These are phyloP conservation scores for Cryptosporidium felis DNA, from an alignment of 169 alveolate species.

Conservation along the genomic window DNA sequence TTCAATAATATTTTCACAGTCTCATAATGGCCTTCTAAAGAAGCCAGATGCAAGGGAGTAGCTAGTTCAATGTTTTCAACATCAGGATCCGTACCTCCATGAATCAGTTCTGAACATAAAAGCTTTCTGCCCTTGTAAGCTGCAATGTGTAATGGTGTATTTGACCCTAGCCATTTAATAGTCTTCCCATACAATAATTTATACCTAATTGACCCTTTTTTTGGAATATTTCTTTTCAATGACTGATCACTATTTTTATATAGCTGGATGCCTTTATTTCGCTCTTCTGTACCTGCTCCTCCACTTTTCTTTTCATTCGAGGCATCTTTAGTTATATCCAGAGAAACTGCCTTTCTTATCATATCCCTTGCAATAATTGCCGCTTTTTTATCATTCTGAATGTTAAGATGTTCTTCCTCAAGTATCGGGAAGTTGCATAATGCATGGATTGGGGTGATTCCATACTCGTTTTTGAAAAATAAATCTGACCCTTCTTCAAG, in stretches of 20 bases:
- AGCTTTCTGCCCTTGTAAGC: conserved; percentile 83
- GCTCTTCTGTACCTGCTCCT: not conserved
- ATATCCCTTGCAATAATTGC: conserved; percentile 67
- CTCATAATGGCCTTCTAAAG: conserved; percentile 82
- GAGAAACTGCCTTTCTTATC: conserved; percentile 28
- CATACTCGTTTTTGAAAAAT: conserved; percentile 51
- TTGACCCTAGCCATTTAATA: conserved; percentile 80
- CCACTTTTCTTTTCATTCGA: not conserved
- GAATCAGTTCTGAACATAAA: conserved; percentile 81
- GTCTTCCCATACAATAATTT: conserved; percentile 79
- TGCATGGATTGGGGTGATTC: conserved; percentile 66
- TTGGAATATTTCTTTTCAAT: conserved; percentile 5
- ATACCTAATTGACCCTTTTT: conserved; percentile 33
- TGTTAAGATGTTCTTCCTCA: conserved; percentile 13
- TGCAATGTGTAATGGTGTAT: conserved; percentile 85
- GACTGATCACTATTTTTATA: not conserved
- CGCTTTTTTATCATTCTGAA: conserved; percentile 45
- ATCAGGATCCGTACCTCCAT: conserved; percentile 80
- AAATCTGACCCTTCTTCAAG: conserved; percentile 64
- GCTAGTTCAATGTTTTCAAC: conserved; percentile 84
- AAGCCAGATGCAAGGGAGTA: conserved; percentile 88
- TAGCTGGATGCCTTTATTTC: not conserved
- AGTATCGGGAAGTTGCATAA: conserved; percentile 43
- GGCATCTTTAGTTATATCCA: not conserved
- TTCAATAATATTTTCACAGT: conserved; percentile 80